Evolutionary conservation across 148 eudicot genomes (phyloP).

Genomic region (Nepenthes mirabilis): DNA sequence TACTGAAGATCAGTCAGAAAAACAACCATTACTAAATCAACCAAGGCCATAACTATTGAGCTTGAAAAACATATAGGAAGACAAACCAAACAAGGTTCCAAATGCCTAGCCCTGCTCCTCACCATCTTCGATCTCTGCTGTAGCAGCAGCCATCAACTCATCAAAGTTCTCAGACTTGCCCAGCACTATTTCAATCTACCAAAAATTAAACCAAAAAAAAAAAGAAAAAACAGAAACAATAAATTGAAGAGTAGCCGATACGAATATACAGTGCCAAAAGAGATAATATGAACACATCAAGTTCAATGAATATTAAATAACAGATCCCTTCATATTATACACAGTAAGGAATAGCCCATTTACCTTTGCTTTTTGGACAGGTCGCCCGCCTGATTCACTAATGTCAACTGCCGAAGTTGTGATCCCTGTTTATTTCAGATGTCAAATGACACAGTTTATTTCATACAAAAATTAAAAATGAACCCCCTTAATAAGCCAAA

Average conservation of each 20-base stretch:
- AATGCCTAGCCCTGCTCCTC: conserved; percentile 29
- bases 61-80: not conserved
- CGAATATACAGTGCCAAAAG: too few species aligned
- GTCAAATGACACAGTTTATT: not conserved
- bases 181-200: conserved; percentile 67
- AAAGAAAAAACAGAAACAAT: too few species aligned
- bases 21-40: not conserved
- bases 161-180: conserved; percentile 78
- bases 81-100: not conserved
- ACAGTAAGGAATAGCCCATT: not conserved
- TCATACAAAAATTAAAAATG: not conserved
- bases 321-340: too few species aligned
- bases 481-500: too few species aligned
- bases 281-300: too few species aligned
- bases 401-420: conserved; percentile 56
- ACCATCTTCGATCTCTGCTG: conserved; percentile 28
- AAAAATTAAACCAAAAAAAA: not conserved
- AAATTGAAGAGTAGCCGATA: too few species aligned
- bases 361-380: conserved; percentile 75
- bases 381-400: conserved; percentile 55
- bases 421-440: conserved; percentile 28
- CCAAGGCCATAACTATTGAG: not conserved
- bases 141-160: conserved; percentile 76
- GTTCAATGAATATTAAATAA: too few species aligned
- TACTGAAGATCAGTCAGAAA: conserved; percentile 2